These are phyloP conservation scores for Hanseniaspora occidentalis DNA, from an alignment of 805 yeast species.

Conservation along the genomic window DNA sequence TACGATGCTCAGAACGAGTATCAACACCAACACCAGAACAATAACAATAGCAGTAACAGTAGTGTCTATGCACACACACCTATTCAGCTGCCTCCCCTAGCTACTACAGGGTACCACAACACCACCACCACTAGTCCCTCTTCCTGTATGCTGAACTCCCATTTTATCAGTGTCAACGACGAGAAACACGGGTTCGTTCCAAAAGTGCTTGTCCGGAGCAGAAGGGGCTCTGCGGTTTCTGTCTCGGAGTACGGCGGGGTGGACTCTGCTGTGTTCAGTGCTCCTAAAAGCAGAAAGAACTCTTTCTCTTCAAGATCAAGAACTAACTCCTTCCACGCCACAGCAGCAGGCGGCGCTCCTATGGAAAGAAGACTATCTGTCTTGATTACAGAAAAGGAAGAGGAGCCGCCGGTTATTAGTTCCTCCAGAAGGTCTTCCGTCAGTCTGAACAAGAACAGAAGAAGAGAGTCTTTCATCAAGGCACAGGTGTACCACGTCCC, in stretches of 20 bases:
- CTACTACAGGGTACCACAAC: too few relatives aligned
- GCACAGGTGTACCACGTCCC: neutral
- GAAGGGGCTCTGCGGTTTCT: slow-evolving; percentile 20
- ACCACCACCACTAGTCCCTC: slow-evolving; percentile 10
- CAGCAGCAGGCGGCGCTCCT: neutral
- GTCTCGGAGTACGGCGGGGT: too few relatives aligned
- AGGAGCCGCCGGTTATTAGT: slow-evolving; percentile 1
- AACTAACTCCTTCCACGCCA: neutral
- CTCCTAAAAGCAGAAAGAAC: slow-evolving; percentile 20
- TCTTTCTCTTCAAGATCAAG: slow-evolving; percentile 14
- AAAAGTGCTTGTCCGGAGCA: slow-evolving; percentile 23
- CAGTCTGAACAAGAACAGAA: slow-evolving; percentile 10
- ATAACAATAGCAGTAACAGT: neutral
- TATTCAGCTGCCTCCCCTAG: too few relatives aligned
- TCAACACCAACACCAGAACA: neutral
- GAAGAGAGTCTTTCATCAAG: slow-evolving; percentile 18
- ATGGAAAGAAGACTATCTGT: slow-evolving; percentile 7
- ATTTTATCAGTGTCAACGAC: slow-evolving; percentile 15
- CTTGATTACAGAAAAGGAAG: neutral
- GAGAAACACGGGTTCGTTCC: slow-evolving; percentile 25
- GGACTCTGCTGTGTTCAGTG: too few relatives aligned
- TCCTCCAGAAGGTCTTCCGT: slow-evolving; percentile 22
- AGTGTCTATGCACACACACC: neutral
- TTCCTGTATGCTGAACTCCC: slow-evolving; percentile 16
- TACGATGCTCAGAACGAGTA: too few relatives aligned